Conservation (phyloP, 371 early-diverging fungal species). For the Paraphysoderma sedebokerense region DNA sequence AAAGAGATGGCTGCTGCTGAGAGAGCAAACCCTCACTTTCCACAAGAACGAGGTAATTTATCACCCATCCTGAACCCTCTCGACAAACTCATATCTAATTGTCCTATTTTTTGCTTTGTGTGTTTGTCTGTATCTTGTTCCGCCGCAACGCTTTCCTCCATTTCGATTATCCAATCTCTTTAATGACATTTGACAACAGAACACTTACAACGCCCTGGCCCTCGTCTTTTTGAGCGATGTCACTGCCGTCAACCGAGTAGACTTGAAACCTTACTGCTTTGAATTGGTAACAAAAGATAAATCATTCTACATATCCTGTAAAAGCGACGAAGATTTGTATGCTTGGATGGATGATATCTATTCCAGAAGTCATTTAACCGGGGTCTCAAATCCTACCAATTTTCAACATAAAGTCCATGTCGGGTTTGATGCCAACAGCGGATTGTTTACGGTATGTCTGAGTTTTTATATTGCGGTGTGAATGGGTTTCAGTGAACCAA, state of each 20-base stretch:
- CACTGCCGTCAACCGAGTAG: constrained; percentile 56
- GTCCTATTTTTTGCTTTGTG: background rate
- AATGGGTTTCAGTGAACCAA: too few relatives aligned
- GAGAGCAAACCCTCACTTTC: constrained; percentile 80
- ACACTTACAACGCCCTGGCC: constrained; percentile 46
- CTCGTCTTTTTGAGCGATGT: constrained; percentile 79
- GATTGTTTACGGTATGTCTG: constrained; percentile 66
- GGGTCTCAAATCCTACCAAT: constrained; percentile 83
- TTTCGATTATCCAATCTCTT: background rate
- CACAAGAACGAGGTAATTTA: constrained; percentile 74
- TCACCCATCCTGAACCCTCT: background rate
- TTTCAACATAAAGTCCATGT: constrained; percentile 92
- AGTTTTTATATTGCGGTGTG: too few relatives aligned
- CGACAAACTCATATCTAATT: background rate
- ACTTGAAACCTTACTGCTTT: constrained; percentile 72
- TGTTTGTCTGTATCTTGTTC: background rate
- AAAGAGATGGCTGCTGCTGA: constrained; percentile 72
- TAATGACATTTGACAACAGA: constrained; percentile 17
- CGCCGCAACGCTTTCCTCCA: background rate
- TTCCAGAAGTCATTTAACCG: constrained; percentile 64
- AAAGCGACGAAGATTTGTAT: constrained; percentile 86
- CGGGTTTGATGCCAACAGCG: constrained; percentile 84
- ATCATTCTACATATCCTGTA: constrained; percentile 67
- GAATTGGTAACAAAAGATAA: constrained; percentile 74
- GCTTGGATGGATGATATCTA: constrained; percentile 93